Percentiles rank a stretch among this genome's conserved stretches.
Evolutionary conservation across 2,329 filamentous ascomycete genomes (phyloP).

Genomic region (Penicillium sp.): DNA sequence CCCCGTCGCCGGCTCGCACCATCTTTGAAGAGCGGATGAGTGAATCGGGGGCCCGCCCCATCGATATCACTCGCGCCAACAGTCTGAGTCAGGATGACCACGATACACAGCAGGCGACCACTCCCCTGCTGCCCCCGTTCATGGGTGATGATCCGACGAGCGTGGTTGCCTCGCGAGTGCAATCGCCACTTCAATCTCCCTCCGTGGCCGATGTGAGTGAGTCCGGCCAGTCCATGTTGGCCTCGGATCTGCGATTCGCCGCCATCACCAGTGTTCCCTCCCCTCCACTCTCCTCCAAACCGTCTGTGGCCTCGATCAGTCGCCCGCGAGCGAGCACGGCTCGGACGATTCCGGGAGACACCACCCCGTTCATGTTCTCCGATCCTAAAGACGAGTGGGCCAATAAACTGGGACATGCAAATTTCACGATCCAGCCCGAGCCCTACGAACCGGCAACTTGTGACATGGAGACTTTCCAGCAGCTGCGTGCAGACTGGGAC

Average conservation of each 20-base stretch:
- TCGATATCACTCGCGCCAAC: constrained; percentile 52
- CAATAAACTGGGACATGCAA: constrained; percentile 78
- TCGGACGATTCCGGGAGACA: constrained; percentile 42
- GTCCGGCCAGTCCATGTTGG: constrained; percentile 40
- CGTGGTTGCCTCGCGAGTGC: constrained; percentile 51
- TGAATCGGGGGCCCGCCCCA: constrained; percentile 46
- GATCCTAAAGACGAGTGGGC: constrained; percentile 72
- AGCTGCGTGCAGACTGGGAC: constrained; percentile 75
- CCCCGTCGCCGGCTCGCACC: constrained; percentile 59
- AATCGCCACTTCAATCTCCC: constrained; percentile 82
- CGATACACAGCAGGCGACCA: constrained; percentile 64
- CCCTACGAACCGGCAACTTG: constrained; percentile 66
- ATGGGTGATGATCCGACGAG: constrained; percentile 55
- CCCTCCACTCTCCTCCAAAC: constrained; percentile 69
- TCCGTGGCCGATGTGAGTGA: constrained; percentile 59
- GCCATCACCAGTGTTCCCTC: constrained; percentile 50
- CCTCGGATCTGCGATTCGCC: constrained; percentile 46
- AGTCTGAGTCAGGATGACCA: constrained; percentile 45
- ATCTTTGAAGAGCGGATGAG: constrained; percentile 52
- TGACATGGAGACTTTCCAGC: constrained; percentile 55
- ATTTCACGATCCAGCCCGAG: constrained; percentile 79
- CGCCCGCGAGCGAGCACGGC: constrained; percentile 43
- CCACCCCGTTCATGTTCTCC: constrained; percentile 58
- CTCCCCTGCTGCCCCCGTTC: constrained; percentile 77
- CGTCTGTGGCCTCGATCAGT: constrained; percentile 70